Evolutionary conservation across 148 eudicot species (phyloP).

Genomic region (Chenopodium berlandieri): DNA sequence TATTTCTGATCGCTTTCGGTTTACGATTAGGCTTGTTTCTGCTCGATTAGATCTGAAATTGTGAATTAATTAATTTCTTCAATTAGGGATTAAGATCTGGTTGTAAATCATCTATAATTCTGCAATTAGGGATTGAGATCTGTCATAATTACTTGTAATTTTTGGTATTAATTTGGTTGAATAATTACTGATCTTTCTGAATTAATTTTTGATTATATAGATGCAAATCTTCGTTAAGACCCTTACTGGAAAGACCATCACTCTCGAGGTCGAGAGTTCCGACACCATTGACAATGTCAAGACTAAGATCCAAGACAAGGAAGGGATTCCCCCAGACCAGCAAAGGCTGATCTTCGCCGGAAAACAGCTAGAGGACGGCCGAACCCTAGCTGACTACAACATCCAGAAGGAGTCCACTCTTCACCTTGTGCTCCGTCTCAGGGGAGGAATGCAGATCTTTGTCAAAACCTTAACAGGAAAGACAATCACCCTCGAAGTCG

Average conservation of each 20-base stretch:
- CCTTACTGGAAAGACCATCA: conserved; percentile 21
- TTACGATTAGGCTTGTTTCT: too few relatives aligned
- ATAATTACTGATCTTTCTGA: not conserved
- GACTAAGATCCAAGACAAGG: conserved; percentile 22
- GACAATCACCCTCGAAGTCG: conserved; percentile 19
- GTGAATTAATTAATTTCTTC: too few relatives aligned
- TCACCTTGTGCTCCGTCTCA: conserved; percentile 18
- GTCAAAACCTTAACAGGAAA: conserved; percentile 20
- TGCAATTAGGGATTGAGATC: not conserved
- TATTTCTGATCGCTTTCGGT: too few relatives aligned
- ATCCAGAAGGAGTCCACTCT: conserved; percentile 21
- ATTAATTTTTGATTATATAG: not conserved
- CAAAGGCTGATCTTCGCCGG: conserved; percentile 19
- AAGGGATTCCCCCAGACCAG: conserved; percentile 22
- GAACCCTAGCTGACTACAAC: conserved; percentile 20
- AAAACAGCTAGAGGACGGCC: conserved; percentile 18
- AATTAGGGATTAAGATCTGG: too few relatives aligned
- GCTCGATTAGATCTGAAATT: too few relatives aligned
- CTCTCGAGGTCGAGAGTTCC: conserved; percentile 22
- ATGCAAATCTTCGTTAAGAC: conserved; percentile 25
- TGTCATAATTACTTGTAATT: not conserved
- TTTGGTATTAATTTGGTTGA: not conserved
- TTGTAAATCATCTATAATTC: too few relatives aligned
- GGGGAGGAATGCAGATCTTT: conserved; percentile 21
- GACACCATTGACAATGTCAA: conserved; percentile 20